Evolutionary conservation across 768 basidiomycete species (phyloP).

Genomic region (Rhizopogon vesiculosus): DNA sequence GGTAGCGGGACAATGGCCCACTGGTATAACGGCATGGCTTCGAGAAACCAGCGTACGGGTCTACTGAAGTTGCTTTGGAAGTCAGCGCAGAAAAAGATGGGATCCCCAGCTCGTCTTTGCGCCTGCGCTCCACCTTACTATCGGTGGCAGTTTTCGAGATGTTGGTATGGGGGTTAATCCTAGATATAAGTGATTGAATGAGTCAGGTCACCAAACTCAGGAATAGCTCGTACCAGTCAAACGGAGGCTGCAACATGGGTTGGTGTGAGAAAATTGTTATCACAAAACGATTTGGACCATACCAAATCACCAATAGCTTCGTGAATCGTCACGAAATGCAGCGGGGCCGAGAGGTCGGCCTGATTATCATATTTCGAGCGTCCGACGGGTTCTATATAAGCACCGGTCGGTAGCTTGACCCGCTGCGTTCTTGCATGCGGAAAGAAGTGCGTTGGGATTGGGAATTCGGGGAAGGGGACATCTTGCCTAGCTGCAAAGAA

Average conservation of each 20-base stretch:
- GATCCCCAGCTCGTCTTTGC: conserved; percentile 37
- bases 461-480: conserved; percentile 53
- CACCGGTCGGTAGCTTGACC: conserved; percentile 40
- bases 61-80: conserved; percentile 3
- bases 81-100: conserved; percentile 37
- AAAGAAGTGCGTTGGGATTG: conserved; percentile 57
- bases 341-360: conserved; percentile 50
- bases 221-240: conserved; percentile 53
- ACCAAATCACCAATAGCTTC: conserved; percentile 72
- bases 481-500: conserved; percentile 63
- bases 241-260: conserved; percentile 42
- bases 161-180: conserved; percentile 53
- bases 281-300: conserved; percentile 20
- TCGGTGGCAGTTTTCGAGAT: conserved; percentile 30
- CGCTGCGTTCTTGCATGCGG: conserved; percentile 24
- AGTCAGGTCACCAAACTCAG: not conserved
- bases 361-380: conserved; percentile 34
- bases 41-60: conserved; percentile 42
- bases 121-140: conserved; percentile 27
- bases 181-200: conserved; percentile 17
- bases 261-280: conserved; percentile 4
- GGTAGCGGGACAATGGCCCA: conserved; percentile 40
- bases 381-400: conserved; percentile 35
- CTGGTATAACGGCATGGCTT: conserved; percentile 37
- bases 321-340: conserved; percentile 50